These are phyloP conservation scores for Biscutella laevigata DNA, from an alignment of 441 rosid genomes.

Conservation along the genomic window DNA sequence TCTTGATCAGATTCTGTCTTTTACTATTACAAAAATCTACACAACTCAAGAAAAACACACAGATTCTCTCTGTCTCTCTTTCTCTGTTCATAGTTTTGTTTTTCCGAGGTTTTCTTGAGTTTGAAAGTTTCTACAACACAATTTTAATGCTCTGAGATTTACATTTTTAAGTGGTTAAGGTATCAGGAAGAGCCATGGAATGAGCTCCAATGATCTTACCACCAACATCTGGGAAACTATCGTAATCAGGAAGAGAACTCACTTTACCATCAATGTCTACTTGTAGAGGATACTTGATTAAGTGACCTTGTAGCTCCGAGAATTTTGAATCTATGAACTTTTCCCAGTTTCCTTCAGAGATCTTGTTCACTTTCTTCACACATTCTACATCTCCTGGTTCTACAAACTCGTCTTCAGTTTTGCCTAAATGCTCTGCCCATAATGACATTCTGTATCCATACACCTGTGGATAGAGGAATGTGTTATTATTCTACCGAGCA, in stretches of 20 bases:
- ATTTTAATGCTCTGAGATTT: no score
- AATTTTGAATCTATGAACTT: conserved; percentile 35
- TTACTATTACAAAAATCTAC: no score
- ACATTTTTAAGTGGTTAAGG: conserved; percentile 52
- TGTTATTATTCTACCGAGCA: background rate
- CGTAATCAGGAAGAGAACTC: conserved; percentile 43
- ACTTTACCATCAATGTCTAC: conserved; percentile 55
- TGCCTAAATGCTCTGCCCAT: conserved; percentile 87
- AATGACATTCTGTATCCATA: conserved; percentile 85
- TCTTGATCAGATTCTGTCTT: no score
- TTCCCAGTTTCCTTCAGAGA: conserved; percentile 63
- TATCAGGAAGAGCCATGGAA: conserved; percentile 50
- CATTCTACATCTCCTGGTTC: conserved; percentile 54
- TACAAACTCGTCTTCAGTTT: conserved; percentile 26
- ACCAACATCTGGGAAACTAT: conserved; percentile 78
- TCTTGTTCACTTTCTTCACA: conserved; percentile 47
- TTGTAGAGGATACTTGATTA: conserved; percentile 66
- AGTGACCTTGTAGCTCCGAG: conserved; percentile 57
- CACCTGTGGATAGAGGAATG: conserved; percentile 38
- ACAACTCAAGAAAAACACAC: no score
- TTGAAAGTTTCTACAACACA: background rate
- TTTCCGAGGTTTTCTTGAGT: background rate
- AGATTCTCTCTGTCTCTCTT: no score
- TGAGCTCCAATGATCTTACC: conserved; percentile 67
- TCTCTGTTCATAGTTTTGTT: background rate